Evolutionary conservation across 2,329 filamentous ascomycete genomes (phyloP).

Genomic region (Fusarium sp.): DNA sequence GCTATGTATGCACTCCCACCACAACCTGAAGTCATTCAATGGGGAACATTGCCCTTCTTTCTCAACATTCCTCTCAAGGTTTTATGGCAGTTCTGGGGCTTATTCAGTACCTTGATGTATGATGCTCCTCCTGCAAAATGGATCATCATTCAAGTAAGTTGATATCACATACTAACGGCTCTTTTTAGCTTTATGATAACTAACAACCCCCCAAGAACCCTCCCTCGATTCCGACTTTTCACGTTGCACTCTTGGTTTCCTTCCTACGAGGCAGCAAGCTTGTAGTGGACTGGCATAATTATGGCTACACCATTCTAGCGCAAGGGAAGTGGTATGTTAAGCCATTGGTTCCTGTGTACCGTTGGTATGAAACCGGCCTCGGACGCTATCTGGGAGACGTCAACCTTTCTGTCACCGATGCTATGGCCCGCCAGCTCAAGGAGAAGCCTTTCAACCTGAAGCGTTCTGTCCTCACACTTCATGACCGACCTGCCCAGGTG

Average conservation of each 20-base stretch:
- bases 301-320: constrained; percentile 92
- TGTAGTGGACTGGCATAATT: constrained; percentile 98
- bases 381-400: constrained; percentile 74
- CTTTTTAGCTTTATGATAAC: background rate
- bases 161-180: too few species aligned
- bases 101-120: constrained; percentile 81
- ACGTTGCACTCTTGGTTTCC: constrained; percentile 78
- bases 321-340: constrained; percentile 69
- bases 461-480: constrained; percentile 76
- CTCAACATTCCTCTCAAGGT: constrained; percentile 86
- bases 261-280: constrained; percentile 82
- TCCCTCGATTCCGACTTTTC: constrained; percentile 91
- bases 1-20: constrained; percentile 76
- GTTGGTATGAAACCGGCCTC: constrained; percentile 80
- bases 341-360: constrained; percentile 81
- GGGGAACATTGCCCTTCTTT: constrained; percentile 79
- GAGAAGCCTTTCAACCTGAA: constrained; percentile 72
- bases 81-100: constrained; percentile 79
- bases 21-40: constrained; percentile 75
- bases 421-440: constrained; percentile 82
- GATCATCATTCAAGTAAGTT: constrained; percentile 81
- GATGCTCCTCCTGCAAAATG: constrained; percentile 78
- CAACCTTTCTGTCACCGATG: constrained; percentile 89
- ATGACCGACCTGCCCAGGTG: constrained; percentile 86
- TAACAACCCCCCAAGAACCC: constrained; percentile 73